Conservation (phyloP, 768 basidiomycete species). For the Trametes villosa region DNA sequence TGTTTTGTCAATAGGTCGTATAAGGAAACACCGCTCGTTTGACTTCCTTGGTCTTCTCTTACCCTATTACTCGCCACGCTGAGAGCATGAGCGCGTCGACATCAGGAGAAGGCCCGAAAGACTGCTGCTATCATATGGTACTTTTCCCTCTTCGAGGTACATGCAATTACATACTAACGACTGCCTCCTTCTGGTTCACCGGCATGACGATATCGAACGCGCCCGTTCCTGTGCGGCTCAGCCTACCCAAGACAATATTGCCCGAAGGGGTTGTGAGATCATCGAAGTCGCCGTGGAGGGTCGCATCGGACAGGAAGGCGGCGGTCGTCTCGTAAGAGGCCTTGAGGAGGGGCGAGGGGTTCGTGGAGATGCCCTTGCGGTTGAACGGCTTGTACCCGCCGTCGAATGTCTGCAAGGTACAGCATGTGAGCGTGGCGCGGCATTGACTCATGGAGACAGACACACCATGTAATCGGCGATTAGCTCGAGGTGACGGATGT, state of each 20-base stretch:
- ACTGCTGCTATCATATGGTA: conserved; percentile 17
- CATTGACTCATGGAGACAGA: conserved; percentile 9
- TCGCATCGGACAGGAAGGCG: conserved; percentile 89
- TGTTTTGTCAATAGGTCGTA: too few species aligned
- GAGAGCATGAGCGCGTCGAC: too few species aligned
- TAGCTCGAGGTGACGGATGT: conserved; percentile 90
- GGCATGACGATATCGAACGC: conserved; percentile 86
- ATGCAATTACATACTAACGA: conserved; percentile 7
- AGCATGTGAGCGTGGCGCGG: not conserved
- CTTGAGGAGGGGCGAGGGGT: conserved; percentile 94
- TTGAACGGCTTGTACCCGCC: conserved; percentile 99
- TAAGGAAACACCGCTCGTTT: too few species aligned
- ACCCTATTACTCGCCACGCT: too few species aligned
- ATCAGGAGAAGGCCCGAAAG: too few species aligned
- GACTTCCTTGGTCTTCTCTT: too few species aligned
- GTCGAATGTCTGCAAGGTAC: conserved; percentile 79
- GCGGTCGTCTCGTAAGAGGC: conserved; percentile 98
- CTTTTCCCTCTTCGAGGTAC: conserved; percentile 12
- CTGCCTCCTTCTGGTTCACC: conserved; percentile 23
- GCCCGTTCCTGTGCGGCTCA: conserved; percentile 91
- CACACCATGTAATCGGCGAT: conserved; percentile 99
- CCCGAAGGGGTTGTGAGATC: conserved; percentile 89
- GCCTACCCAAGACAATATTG: conserved; percentile 88
- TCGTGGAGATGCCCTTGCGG: conserved; percentile 89
- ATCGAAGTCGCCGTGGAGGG: conserved; percentile 94